These are phyloP conservation scores for Penicillium pulvis DNA, from an alignment of 495 filamentous ascomycete genomes.

Conservation along the genomic window DNA sequence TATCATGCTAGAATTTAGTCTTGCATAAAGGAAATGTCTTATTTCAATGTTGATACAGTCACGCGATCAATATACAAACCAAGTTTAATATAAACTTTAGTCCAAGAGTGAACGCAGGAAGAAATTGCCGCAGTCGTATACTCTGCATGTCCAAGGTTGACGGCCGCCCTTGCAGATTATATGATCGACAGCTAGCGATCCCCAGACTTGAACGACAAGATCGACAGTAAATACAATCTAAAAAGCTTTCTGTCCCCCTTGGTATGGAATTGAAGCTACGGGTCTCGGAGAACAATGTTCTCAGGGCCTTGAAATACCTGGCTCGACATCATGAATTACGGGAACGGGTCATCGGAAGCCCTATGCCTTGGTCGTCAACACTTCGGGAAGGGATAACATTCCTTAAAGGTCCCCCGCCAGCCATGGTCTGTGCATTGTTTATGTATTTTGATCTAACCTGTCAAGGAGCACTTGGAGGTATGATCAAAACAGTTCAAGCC, in stretches of 20 bases:
- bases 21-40: background rate
- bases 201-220: background rate
- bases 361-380: conserved; percentile 16
- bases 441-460: background rate
- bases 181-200: conserved; percentile 15
- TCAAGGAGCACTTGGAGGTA: background rate
- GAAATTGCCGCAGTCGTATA: background rate
- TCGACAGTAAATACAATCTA: background rate
- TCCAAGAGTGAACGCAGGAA: background rate
- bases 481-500: background rate
- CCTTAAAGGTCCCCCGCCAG: conserved; percentile 10
- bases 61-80: conserved; percentile 4
- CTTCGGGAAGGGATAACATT: conserved; percentile 32
- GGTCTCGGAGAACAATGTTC: conserved; percentile 18
- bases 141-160: background rate
- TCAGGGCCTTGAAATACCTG: background rate
- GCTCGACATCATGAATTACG: background rate
- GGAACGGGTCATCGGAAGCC: conserved; percentile 9
- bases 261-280: conserved; percentile 17
- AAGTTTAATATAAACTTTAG: background rate
- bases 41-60: background rate
- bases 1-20: conserved; percentile 3
- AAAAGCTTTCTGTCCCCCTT: conserved; percentile 20
- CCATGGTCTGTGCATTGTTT: conserved; percentile 5
- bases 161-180: conserved; percentile 21